Evolutionary conservation across 148 eudicot genomes (phyloP).

Genomic region (Chenopodium album): DNA sequence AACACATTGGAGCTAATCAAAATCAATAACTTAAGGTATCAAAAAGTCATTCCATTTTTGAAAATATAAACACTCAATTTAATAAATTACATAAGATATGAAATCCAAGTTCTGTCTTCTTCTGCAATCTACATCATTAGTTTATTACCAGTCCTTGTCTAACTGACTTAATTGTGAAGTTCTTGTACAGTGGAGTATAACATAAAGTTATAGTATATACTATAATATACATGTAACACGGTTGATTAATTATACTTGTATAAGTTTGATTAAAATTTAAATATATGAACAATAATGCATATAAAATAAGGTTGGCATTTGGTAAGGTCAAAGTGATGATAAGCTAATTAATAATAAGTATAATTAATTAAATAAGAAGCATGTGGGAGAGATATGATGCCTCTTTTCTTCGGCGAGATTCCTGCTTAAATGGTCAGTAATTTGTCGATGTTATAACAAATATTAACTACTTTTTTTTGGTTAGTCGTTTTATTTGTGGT

Average conservation of each 20-base stretch:
- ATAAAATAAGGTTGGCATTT: no score
- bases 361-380: slow-evolving; percentile 10
- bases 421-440: slow-evolving; percentile 30
- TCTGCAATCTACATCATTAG: neutral
- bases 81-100: neutral
- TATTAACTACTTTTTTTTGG: neutral
- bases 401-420: slow-evolving; percentile 40
- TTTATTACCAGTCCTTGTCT: neutral
- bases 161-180: neutral
- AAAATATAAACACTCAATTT: no score
- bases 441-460: slow-evolving; percentile 16
- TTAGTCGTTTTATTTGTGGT: neutral
- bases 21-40: neutral
- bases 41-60: no score
- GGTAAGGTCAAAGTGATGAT: slow-evolving; percentile 22
- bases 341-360: neutral
- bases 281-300: neutral
- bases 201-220: no score
- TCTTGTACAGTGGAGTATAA: no score
- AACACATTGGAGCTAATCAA: no score
- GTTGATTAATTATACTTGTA: no score
- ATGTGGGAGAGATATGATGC: slow-evolving; percentile 40
- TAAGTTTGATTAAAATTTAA: no score
- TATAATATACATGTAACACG: neutral
- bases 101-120: neutral